Conservation (phyloP, 805 yeast genomes). For the Wickerhamomyces hampshirensis region DNA sequence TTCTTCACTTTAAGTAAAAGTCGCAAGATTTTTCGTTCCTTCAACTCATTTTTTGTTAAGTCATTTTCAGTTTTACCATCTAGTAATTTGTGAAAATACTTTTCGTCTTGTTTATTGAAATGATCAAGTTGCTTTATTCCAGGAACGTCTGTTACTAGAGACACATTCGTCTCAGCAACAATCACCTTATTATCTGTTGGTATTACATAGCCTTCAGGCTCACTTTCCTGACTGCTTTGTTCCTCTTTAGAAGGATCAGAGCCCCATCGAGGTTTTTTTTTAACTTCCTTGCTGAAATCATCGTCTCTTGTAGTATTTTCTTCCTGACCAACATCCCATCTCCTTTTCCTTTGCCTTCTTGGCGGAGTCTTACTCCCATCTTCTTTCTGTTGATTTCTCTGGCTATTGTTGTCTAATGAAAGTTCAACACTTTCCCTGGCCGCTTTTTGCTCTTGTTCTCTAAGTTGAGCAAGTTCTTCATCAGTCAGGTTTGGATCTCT, state of each 20-base stretch:
- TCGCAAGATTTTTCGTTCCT: conserved; percentile 57
- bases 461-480: conserved; percentile 36
- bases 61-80: conserved; percentile 27
- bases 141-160: conserved; percentile 51
- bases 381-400: not conserved
- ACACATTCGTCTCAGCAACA: conserved; percentile 27
- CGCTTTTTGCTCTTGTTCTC: conserved; percentile 32
- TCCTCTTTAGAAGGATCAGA: not conserved
- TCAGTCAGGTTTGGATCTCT: conserved; percentile 32
- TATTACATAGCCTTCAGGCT: conserved; percentile 41
- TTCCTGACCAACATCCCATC: conserved; percentile 21
- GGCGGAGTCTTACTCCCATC: conserved; percentile 26
- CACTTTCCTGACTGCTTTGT: not conserved
- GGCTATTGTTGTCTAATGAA: too few species aligned
- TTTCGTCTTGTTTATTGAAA: conserved; percentile 67
- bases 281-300: not conserved
- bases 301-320: conserved; percentile 1
- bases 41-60: conserved; percentile 46
- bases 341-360: conserved; percentile 19
- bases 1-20: conserved; percentile 70
- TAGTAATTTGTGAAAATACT: conserved; percentile 62
- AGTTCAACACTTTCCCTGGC: not conserved
- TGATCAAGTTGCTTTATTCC: conserved; percentile 61
- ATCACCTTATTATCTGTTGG: conserved; percentile 42
- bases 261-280: conserved; percentile 18